Percentiles rank a stretch among this genome's conserved stretches.
Conservation (phyloP, 441 rosid species). For the Populus trichocarpa region DNA sequence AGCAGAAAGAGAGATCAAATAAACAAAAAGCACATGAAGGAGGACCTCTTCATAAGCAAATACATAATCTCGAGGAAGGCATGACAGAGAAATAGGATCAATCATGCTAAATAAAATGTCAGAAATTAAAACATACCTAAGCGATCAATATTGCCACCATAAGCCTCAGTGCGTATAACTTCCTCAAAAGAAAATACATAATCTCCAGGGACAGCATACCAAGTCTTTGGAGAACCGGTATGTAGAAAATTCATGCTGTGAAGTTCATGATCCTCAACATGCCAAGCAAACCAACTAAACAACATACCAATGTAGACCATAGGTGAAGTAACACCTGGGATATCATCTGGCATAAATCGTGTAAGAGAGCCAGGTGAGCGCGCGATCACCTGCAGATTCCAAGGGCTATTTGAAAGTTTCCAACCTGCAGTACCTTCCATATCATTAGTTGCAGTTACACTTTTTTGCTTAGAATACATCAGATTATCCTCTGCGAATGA, state of each 20-base stretch:
- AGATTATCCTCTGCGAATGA: conserved; percentile 28
- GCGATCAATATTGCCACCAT: conserved; percentile 77
- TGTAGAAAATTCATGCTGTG: conserved; percentile 99
- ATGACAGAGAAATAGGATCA: not conserved
- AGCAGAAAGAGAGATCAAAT: not conserved
- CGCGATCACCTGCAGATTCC: conserved; percentile 96
- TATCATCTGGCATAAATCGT: conserved; percentile 99
- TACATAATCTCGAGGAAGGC: not conserved
- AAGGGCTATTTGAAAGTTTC: conserved; percentile 98
- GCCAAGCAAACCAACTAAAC: conserved; percentile 99
- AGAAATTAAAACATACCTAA: conserved; percentile 50
- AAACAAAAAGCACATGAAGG: not conserved
- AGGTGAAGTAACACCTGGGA: conserved; percentile 98
- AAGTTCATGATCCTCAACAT: conserved; percentile 99
- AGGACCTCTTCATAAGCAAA: not conserved
- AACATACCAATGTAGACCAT: conserved; percentile 97
- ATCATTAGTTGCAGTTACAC: conserved; percentile 39
- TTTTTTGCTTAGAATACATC: conserved; percentile 42
- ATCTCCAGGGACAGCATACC: conserved; percentile 97
- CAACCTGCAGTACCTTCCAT: conserved; percentile 95
- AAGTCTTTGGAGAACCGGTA: conserved; percentile 90
- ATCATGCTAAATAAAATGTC: not conserved
- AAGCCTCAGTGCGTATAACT: conserved; percentile 69
- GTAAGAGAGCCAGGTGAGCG: conserved; percentile 96
- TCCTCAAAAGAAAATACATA: conserved; percentile 90